These are phyloP conservation scores for Cystofilobasidium ferigula DNA, from an alignment of 768 basidiomycete genomes.

Conservation along the genomic window DNA sequence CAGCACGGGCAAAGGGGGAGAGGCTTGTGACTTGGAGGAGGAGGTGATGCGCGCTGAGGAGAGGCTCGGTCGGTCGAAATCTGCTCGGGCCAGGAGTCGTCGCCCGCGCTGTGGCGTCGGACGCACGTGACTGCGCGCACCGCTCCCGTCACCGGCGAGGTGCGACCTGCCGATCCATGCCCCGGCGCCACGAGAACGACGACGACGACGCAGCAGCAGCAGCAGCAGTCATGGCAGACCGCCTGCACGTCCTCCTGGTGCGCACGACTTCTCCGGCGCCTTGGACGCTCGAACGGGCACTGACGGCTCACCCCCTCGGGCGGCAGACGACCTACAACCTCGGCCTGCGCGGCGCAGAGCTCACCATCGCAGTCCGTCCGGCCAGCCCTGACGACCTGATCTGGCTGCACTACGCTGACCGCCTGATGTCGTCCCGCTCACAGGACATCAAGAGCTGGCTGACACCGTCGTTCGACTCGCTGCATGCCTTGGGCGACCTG, in stretches of 20 bases:
- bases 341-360: constrained; percentile 2
- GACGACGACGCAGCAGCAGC: no score
- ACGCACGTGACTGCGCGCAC: no score
- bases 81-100: no score
- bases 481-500: not conserved
- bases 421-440: not conserved
- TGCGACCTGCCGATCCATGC: no score
- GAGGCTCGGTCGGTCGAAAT: no score
- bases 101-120: no score
- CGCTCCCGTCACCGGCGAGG: no score
- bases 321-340: constrained; percentile 3
- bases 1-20: not conserved
- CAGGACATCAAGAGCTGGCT: not conserved
- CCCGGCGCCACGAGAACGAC: no score
- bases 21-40: not conserved
- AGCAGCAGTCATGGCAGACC: constrained; percentile 2
- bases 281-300: not conserved
- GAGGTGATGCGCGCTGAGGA: no score
- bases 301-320: not conserved
- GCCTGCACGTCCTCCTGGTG: not conserved
- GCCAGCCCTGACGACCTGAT: not conserved
- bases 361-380: not conserved
- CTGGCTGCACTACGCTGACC: not conserved
- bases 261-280: not conserved
- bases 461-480: not conserved